Evolutionary conservation across 2,329 filamentous ascomycete species (phyloP).

Genomic region (Verticillium nubilum): DNA sequence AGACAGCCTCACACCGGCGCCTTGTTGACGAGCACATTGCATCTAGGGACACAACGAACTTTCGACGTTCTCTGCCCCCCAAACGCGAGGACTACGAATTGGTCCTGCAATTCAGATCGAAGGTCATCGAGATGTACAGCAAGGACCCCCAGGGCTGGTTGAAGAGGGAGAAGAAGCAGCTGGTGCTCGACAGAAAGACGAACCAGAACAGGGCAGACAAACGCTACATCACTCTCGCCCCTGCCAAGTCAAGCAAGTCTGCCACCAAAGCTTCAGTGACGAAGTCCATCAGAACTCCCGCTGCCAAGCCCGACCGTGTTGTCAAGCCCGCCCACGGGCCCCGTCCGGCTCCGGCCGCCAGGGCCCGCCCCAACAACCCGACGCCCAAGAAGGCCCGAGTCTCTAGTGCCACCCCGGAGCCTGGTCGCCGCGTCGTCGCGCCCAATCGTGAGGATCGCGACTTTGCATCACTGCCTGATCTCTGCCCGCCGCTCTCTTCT

Average conservation of each 20-base stretch:
- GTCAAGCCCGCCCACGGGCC: conserved; percentile 17
- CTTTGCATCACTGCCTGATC: conserved; percentile 66
- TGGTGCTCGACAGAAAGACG: conserved; percentile 41
- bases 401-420: conserved; percentile 43
- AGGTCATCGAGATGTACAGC: conserved; percentile 40
- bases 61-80: conserved; percentile 40
- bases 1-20: conserved; percentile 34
- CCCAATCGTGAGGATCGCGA: conserved; percentile 78
- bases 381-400: conserved; percentile 16
- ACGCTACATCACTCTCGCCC: conserved; percentile 33
- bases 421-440: conserved; percentile 46
- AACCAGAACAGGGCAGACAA: conserved; percentile 20
- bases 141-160: conserved; percentile 43
- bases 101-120: conserved; percentile 45
- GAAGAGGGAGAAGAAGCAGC: conserved; percentile 41
- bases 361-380: conserved; percentile 18
- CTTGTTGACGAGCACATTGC: conserved; percentile 47
- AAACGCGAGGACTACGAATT: conserved; percentile 48
- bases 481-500: conserved; percentile 62
- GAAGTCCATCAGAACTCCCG: conserved; percentile 11
- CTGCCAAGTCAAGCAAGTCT: conserved; percentile 31
- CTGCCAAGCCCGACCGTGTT: conserved; percentile 23
- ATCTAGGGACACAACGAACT: conserved; percentile 34
- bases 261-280: conserved; percentile 9
- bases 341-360: conserved; percentile 7